phyloP scores from a whole-genome alignment of 306 rosid genomes.

The Pterocarpus santalinus region DNA sequence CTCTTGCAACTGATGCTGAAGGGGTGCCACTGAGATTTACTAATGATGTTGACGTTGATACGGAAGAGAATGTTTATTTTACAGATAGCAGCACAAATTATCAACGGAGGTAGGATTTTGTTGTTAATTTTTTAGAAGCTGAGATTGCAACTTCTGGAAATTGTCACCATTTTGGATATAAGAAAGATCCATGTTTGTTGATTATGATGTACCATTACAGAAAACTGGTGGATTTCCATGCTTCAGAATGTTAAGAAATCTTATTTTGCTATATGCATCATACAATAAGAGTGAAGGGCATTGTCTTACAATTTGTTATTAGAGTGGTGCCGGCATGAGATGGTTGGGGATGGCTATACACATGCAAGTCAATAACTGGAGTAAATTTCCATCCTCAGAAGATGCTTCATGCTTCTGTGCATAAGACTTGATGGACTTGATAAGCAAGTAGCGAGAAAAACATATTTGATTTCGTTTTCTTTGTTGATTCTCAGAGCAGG shows the following conservation, averaged over 20 bases:
- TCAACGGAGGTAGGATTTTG: conserved; percentile 72
- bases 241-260: conserved; percentile 17
- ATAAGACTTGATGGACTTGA: too few species aligned
- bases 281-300: neutral
- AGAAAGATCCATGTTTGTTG: conserved; percentile 8
- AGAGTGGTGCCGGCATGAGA: neutral
- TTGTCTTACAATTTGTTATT: neutral
- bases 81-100: conserved; percentile 82
- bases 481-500: too few species aligned
- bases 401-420: too few species aligned
- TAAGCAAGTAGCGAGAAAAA: too few species aligned
- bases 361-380: neutral
- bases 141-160: conserved; percentile 23
- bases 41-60: conserved; percentile 87
- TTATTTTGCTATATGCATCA: neutral
- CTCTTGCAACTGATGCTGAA: conserved; percentile 85
- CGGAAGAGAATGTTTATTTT: conserved; percentile 85
- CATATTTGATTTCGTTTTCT: too few species aligned
- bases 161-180: conserved; percentile 32
- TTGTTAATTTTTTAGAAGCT: conserved; percentile 22
- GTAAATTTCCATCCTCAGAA: neutral
- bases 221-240: conserved; percentile 23
- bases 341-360: conserved; percentile 1
- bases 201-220: conserved; percentile 19
- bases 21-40: conserved; percentile 80